Conservation (phyloP, 1,284 basidiomycete genomes). For the Sporisorium graminicola region DNA sequence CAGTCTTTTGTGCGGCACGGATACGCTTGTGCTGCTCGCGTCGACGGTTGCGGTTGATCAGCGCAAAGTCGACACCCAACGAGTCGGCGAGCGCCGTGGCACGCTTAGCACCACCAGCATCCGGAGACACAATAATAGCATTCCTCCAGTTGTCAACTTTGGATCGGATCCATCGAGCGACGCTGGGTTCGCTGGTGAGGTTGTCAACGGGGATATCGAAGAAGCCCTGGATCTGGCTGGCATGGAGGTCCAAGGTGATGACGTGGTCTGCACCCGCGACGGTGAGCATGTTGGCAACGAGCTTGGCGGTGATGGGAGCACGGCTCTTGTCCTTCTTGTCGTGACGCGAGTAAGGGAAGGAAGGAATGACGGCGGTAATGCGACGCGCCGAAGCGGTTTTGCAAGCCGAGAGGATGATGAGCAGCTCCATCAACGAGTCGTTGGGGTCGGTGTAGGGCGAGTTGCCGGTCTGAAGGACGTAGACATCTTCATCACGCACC, state of each 20-base stretch:
- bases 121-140: slow-evolving; percentile 93
- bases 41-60: slow-evolving; percentile 87
- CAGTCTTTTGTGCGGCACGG: slow-evolving; percentile 48
- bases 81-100: slow-evolving; percentile 95
- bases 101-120: slow-evolving; percentile 96
- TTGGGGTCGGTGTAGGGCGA: slow-evolving; percentile 66
- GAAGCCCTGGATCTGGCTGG: slow-evolving; percentile 98
- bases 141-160: slow-evolving; percentile 88
- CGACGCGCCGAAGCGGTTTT: slow-evolving; percentile 95
- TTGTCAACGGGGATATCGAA: slow-evolving; percentile 99
- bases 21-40: slow-evolving; percentile 63
- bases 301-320: slow-evolving; percentile 97
- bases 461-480: slow-evolving; percentile 67
- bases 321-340: slow-evolving; percentile 98
- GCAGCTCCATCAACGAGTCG: slow-evolving; percentile 75
- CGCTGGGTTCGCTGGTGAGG: slow-evolving; percentile 66
- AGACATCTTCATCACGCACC: slow-evolving; percentile 84
- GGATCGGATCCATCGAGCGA: slow-evolving; percentile 78
- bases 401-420: slow-evolving; percentile 91
- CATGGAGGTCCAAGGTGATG: slow-evolving; percentile 98
- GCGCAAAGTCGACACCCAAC: slow-evolving; percentile 93
- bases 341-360: slow-evolving; percentile 95
- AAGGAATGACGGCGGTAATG: slow-evolving; percentile 98
- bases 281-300: slow-evolving; percentile 96
- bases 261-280: slow-evolving; percentile 98